Base-by-base conservation (phyloP, 2,329 filamentous ascomycete genomes). In the Aspergillus japonicus region DNA sequence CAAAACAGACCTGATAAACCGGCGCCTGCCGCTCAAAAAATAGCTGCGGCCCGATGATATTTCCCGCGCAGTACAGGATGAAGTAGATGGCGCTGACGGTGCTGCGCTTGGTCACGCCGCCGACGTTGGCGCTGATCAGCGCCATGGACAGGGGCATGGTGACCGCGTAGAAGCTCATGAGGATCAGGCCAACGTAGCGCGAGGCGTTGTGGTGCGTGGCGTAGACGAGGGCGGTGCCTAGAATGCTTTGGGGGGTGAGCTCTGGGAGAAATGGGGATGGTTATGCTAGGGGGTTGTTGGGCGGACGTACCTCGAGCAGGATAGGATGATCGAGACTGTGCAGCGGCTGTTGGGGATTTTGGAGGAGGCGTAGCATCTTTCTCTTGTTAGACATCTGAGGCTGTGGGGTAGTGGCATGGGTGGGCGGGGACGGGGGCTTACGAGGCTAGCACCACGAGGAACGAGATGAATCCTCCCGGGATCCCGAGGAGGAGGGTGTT, bases 21-120 rank as follows among this genome's bases (percentile, higher is more conserved):
- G 79, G 79, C 5, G 78, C 77, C 61, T 81, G 71, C 7, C 67
- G 63, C 10, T 65, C 68, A 57, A 76, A 75, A 64, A 81, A 81
- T 0, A 78, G 71, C 63, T 81, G 79, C 12, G 79, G 78, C 0
- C 77, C 78, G 21, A 80, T 66, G 24, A 81, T 77, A 58, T 80
- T 81, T 5, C 77, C 78, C 8, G 75, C 66, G 44, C 75, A 76
- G 62, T 79, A 81, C 31, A 73, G 69, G 21, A 80, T 70, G 44
- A 81, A 77, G 8, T 77, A 73, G 10, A 82, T 62, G 0, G 80
- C 79, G 24, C 76, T 80, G 6, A 78, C 74, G 0, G 79, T 80
- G 12, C 78, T 77, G 56, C 79, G 78, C 66, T 83, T 83, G 1
- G 79, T 80, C 56, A 82, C 80, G 0, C 80, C 80, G 4, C 77